Evolutionary conservation across 495 filamentous ascomycete species (phyloP).

Genomic region (Choiromyces venosus): DNA sequence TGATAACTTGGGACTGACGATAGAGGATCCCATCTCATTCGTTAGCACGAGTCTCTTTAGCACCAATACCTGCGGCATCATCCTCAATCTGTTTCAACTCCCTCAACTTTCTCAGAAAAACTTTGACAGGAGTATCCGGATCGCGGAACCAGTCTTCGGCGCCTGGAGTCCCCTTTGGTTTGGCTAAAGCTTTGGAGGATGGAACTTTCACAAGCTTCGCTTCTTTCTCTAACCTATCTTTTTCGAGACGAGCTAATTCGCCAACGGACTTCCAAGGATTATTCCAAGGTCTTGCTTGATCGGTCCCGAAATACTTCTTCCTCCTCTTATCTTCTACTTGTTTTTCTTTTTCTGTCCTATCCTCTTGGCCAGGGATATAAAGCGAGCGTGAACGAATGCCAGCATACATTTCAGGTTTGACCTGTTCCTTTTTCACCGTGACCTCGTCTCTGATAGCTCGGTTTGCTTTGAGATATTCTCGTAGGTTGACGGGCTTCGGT

Average conservation of each 20-base stretch:
- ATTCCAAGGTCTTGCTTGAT: neutral
- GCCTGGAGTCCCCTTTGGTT: neutral
- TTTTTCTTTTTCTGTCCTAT: constrained; percentile 17
- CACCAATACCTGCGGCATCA: neutral
- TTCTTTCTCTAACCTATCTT: neutral
- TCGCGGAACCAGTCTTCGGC: constrained; percentile 35
- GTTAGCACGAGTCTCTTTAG: neutral
- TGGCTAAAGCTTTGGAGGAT: neutral
- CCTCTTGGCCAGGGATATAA: constrained; percentile 28
- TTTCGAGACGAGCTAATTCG: neutral
- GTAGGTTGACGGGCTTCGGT: neutral
- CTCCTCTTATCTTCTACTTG: constrained; percentile 27
- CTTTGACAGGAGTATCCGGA: constrained; percentile 34
- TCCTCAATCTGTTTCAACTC: constrained; percentile 20
- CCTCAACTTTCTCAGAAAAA: constrained; percentile 26
- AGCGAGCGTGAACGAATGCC: constrained; percentile 29
- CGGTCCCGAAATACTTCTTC: constrained; percentile 27
- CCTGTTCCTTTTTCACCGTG: neutral
- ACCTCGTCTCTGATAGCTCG: neutral
- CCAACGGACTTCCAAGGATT: neutral
- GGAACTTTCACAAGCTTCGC: neutral
- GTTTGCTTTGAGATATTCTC: neutral
- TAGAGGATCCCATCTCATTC: neutral
- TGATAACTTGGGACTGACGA: neutral
- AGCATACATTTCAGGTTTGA: constrained; percentile 27